Evolutionary conservation across 2,329 filamentous ascomycete species (phyloP), one percentile per base, ranked within the genome.

Genomic region (Fusarium caatingaense): DNA sequence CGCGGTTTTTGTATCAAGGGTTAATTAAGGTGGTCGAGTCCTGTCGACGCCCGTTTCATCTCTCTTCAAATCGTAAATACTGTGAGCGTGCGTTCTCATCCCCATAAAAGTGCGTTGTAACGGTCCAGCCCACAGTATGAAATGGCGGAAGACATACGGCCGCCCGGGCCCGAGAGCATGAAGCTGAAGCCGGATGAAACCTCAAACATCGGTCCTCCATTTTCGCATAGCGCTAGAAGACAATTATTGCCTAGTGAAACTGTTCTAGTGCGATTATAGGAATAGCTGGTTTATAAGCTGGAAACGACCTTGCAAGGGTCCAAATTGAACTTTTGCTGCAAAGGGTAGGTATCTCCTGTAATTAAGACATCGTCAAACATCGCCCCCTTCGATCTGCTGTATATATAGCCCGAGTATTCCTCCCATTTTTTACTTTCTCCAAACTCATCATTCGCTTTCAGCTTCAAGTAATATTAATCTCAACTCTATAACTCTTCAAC

Each of bases 241-340:
- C 3, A 18, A 8, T 9, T 25, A 25, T 15, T 15, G 23, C 5
- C 16, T 20, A 41, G n/a, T 51, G 49, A 42, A 51, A 51, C 34
- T 41, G 5, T n/a, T n/a, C 32, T 37, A 50, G 16, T 11, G 23
- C 32, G 12, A 3, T 27, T 27, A 13, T 51, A 9, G 34, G 34
- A 10, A 27, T 51, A 18, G 34, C 23, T 42, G 9, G 49, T 42
- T 42, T 42, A 28, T 21, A 18, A 28, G 49, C 32, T 51, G 49
- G 20, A 51, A 51, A 51, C 18, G 10, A 42, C 30, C 34, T 11
- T 51, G 49, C 34, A 51, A n/a, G 48, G 49, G 49, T 18, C 16
- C 23, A 28, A 13, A 56, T 49, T 49, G 30, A 40, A 45, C 30
- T 6, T 23, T 28, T 15, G 5, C 23, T 48, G 15, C 8, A 37